phyloP scores from a whole-genome alignment of 2,329 filamentous ascomycete species.

The Cladophialophora yegresii region DNA sequence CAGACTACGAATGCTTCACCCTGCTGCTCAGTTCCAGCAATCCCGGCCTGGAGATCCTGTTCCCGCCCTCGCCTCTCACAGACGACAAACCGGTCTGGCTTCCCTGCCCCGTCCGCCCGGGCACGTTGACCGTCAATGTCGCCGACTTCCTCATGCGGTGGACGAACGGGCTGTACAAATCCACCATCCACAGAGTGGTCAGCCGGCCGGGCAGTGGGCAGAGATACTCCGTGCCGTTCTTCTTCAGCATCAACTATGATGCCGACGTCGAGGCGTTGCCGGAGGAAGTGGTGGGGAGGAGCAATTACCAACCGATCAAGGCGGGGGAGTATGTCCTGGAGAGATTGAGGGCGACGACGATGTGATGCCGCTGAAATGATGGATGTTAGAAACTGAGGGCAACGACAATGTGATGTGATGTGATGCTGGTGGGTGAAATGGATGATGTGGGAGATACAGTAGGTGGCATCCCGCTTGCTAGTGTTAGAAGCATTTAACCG shows the following conservation, averaged over 20 bases:
- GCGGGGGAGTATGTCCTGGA: constrained; percentile 37
- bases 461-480: too few species aligned
- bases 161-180: constrained; percentile 49
- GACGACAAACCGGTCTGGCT: constrained; percentile 34
- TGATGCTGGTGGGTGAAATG: too few species aligned
- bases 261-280: constrained; percentile 41
- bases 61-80: constrained; percentile 33
- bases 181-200: constrained; percentile 47
- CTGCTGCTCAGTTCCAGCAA: constrained; percentile 44
- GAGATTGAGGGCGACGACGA: constrained; percentile 34
- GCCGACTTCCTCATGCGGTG: constrained; percentile 49
- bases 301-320: constrained; percentile 32
- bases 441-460: too few species aligned
- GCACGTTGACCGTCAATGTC: constrained; percentile 52
- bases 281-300: constrained; percentile 29
- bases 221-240: constrained; percentile 48
- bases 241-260: constrained; percentile 39
- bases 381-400: neutral
- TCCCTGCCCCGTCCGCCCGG: constrained; percentile 39
- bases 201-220: constrained; percentile 44
- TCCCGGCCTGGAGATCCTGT: constrained; percentile 36
- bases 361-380: neutral
- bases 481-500: too few species aligned
- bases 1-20: constrained; percentile 53
- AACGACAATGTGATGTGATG: too few species aligned